Base-by-base conservation (phyloP, 495 filamentous ascomycete genomes). In the Hypoxylon lienhwacheense region DNA sequence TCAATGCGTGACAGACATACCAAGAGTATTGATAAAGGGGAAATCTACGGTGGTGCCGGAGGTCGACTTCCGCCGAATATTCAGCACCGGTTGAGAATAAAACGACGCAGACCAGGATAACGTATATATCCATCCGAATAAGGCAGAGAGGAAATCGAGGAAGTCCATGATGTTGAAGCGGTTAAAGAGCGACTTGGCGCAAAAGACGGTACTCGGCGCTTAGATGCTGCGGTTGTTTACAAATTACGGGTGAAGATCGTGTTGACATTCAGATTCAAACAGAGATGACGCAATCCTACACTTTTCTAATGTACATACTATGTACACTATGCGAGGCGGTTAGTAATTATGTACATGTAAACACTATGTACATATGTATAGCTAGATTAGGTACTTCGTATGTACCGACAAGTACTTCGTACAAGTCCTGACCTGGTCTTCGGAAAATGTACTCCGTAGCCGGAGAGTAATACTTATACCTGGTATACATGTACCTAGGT, bases 31-130 rank as follows among this genome's bases (percentile, higher is more conserved):
- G 66, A 92, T 76, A 5, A 84, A 78, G 4, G 88, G 89, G 64
- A 90, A 96, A 67, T 97, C 90, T 40, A 93, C 84, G 0, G 91
- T 85, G 5, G 91, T 83, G 7, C 93, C 93, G 3, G 81, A 78
- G 3, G 91, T 96, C 2, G 90, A 86, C 17, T 78, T 76, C 14
- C 90, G 82, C 21, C 71, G 77, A 66, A 77, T 84, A 75, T 95
- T 98, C 48, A 83, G 78, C 29, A 91, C 67, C 0, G 86, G 80
- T 63, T 97, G 93, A 1, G 95, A 92, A 66, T 97, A 98, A 73
- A 96, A 97, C 8, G 90, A 95, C 29, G 86, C 66, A 1, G 86
- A 88, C 91, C 91, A 95, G 65, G 79, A 81, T n/a, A 84, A 43
- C 49, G 82, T 83, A 70, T 85, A 85, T 46, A 76, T 48, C 77